Conservation (phyloP, 1,139 yeast species). For the Waltiozyma sp. region DNA sequence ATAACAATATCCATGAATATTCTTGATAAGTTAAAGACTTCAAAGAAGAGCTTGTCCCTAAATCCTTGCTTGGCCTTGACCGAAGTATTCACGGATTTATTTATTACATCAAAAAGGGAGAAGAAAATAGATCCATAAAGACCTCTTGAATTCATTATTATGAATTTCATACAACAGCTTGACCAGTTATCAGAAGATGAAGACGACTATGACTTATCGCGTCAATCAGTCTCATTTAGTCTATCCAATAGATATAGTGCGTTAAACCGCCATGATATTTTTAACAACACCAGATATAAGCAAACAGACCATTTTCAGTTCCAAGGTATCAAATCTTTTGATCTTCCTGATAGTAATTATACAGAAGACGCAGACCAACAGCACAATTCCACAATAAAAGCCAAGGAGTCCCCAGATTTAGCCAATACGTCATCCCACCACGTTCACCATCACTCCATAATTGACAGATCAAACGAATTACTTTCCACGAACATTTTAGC, state of each 20-base stretch:
- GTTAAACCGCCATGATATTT: too few relatives aligned
- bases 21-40: too few relatives aligned
- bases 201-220: neutral
- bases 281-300: neutral
- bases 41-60: too few relatives aligned
- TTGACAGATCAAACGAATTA: neutral
- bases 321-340: conserved; percentile 4
- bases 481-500: conserved; percentile 17
- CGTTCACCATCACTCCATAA: conserved; percentile 3
- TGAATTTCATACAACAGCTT: conserved; percentile 9
- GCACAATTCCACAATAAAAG: neutral
- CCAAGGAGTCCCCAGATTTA: neutral
- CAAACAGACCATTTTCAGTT: neutral
- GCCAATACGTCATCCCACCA: conserved; percentile 4
- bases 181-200: conserved; percentile 9
- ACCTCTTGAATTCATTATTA: neutral
- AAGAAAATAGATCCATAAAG: neutral
- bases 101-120: too few relatives aligned
- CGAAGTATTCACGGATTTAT: too few relatives aligned
- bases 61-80: too few relatives aligned
- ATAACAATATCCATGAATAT: too few relatives aligned
- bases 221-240: neutral
- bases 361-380: neutral
- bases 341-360: neutral
- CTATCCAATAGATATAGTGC: neutral